Base-by-base conservation (phyloP, 768 basidiomycete species). In the Panaeolus papilionaceus region DNA sequence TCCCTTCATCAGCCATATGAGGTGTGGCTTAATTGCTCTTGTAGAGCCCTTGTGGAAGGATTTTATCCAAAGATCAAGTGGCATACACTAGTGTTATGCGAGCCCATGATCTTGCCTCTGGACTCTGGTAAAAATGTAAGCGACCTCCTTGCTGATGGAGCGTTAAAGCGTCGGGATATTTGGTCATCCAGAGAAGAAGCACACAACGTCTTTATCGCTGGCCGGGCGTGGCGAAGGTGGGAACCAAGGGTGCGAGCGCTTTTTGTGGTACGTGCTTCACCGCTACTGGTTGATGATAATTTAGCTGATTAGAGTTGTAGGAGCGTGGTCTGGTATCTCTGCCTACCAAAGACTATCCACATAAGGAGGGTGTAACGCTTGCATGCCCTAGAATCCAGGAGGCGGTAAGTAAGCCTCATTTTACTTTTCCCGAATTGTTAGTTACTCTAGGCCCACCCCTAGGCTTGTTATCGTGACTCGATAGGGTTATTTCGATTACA, bases 121-220 rank as follows among this genome's bases (percentile, higher is more conserved):
- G 63, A 68, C 6, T 75, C 71, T 61, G 65, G 42, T 0, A 62
- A 18, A 7, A 63, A 38, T n/a, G 64, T 75, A 1, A 61, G 66
- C 14, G 28, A 71, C 18, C 72, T 76, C 67, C 76, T 83, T 7
- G 69, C 67, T 3, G 66, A 58, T 4, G 82, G 79, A 5, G 78
- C 83, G 1, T 64, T 68, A 38, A 81, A 76, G 42, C 79, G 86
- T 12, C 76, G 84, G 4, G 86, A 88, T 71, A 78, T 81, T 9
- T 89, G 87, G 88, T 72, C 83, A 0, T 84, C 81, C 18, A 78
- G 71, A 11, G 83, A 83, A 66, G 85, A 84, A 38, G 88, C 87
- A 0, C 82, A 77, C 54, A 74, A 75, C 20, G 11, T 69, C 2
- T 69, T 88, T 64, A 81, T 79, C 64, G 67, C 75, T 8, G 74